phyloP scores from a whole-genome alignment of 352 stramenopile genomes.

The Elongisporangium prolatum region DNA sequence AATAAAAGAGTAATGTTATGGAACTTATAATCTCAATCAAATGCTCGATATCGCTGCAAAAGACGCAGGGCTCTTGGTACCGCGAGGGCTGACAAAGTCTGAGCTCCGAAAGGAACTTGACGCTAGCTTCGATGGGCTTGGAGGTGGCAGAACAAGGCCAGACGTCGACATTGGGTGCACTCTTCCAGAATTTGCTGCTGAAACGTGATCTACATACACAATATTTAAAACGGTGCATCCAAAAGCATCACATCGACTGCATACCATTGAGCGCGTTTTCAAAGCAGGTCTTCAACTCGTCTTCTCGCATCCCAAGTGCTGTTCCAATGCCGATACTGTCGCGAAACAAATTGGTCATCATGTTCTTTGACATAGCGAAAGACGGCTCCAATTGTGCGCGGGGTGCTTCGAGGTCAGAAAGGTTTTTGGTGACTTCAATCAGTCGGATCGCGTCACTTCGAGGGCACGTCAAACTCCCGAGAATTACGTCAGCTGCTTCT shows the following conservation, averaged over 20 bases:
- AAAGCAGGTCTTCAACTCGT: constrained; percentile 27
- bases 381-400: not conserved
- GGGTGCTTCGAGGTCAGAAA: not conserved
- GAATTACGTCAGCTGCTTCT: constrained; percentile 38
- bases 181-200: not conserved
- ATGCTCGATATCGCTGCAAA: not conserved
- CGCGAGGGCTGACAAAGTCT: not conserved
- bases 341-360: constrained; percentile 28
- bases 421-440: constrained; percentile 42
- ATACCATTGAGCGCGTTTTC: constrained; percentile 14
- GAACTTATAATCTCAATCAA: not conserved
- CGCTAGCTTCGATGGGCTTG: constrained; percentile 31
- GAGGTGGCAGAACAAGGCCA: constrained; percentile 13
- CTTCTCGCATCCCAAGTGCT: constrained; percentile 26
- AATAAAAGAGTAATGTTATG: not conserved
- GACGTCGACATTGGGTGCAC: constrained; percentile 5
- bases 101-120: constrained; percentile 24
- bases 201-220: not conserved
- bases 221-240: not conserved
- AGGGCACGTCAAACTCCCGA: constrained; percentile 31
- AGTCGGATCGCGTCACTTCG: constrained; percentile 44
- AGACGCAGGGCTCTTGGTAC: not conserved
- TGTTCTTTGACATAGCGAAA: constrained; percentile 8
- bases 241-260: not conserved
- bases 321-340: constrained; percentile 24